A percentile compares a stretch with the other conserved stretches of the same genome.
phyloP scores from a whole-genome alignment of 768 basidiomycete genomes.

The Austroboletus eburneus region DNA sequence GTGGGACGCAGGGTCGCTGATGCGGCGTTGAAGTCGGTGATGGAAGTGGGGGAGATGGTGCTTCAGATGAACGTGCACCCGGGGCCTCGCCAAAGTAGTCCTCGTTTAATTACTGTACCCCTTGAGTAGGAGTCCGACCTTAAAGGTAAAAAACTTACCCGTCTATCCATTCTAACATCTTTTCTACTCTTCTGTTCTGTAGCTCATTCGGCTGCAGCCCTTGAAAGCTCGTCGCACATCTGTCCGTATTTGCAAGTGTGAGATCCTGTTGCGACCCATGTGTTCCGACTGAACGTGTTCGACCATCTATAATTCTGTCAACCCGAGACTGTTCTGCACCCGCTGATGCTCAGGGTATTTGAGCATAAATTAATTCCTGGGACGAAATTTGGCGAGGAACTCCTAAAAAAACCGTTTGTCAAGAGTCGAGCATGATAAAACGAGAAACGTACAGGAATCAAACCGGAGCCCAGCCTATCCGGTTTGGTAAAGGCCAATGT shows the following conservation, averaged over 20 bases:
- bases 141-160: slow-evolving; percentile 42
- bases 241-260: slow-evolving; percentile 30
- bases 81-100: slow-evolving; percentile 21
- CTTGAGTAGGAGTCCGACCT: too few relatives aligned
- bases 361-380: slow-evolving; percentile 79
- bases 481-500: slow-evolving; percentile 66
- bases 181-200: slow-evolving; percentile 67
- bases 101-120: slow-evolving; percentile 26
- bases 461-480: slow-evolving; percentile 57
- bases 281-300: slow-evolving; percentile 14
- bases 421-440: not conserved
- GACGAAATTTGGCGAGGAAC: slow-evolving; percentile 78
- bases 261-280: slow-evolving; percentile 21
- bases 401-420: slow-evolving; percentile 49
- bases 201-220: slow-evolving; percentile 51
- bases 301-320: slow-evolving; percentile 16
- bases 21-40: slow-evolving; percentile 29
- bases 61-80: slow-evolving; percentile 22
- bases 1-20: too few relatives aligned
- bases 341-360: slow-evolving; percentile 89
- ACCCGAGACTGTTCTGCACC: slow-evolving; percentile 69
- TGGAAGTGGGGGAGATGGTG: slow-evolving; percentile 23
- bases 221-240: slow-evolving; percentile 74
- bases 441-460: slow-evolving; percentile 56
- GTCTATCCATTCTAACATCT: slow-evolving; percentile 62